phyloP scores from a whole-genome alignment of 306 rosid genomes.

The Prunus salicina region DNA sequence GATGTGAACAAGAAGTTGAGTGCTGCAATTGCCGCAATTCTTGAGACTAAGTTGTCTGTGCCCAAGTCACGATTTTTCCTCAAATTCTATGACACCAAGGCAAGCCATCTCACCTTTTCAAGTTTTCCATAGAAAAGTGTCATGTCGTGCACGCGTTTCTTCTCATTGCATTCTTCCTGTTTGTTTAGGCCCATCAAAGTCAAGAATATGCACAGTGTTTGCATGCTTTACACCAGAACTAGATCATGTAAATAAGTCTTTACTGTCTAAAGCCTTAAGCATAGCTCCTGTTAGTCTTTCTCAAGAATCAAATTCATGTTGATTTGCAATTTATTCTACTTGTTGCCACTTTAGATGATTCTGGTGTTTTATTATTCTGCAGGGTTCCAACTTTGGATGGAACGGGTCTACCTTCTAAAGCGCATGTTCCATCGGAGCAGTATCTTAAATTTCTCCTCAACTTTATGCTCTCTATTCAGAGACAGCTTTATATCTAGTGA shows the following conservation, averaged over 20 bases:
- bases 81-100: constrained; percentile 86
- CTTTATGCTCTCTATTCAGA: constrained; percentile 11
- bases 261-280: constrained; percentile 37
- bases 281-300: constrained; percentile 17
- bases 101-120: constrained; percentile 38
- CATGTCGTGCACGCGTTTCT: constrained; percentile 34
- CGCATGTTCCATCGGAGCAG: constrained; percentile 6
- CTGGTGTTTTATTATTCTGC: constrained; percentile 39
- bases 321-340: constrained; percentile 1
- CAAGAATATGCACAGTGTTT: constrained; percentile 88
- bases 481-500: constrained; percentile 14
- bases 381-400: constrained; percentile 95
- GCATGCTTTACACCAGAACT: constrained; percentile 94
- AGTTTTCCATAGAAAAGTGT: constrained; percentile 26
- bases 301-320: constrained; percentile 14
- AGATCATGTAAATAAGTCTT: constrained; percentile 66
- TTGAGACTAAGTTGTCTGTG: constrained; percentile 83
- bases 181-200: constrained; percentile 72
- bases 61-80: constrained; percentile 79
- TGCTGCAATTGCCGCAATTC: constrained; percentile 72
- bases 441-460: constrained; percentile 16
- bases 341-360: constrained; percentile 18
- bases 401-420: constrained; percentile 78
- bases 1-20: constrained; percentile 86
- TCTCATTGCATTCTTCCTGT: constrained; percentile 65